Conservation (phyloP, 164 flowering plant genomes). For the Dillenia turbinata region DNA sequence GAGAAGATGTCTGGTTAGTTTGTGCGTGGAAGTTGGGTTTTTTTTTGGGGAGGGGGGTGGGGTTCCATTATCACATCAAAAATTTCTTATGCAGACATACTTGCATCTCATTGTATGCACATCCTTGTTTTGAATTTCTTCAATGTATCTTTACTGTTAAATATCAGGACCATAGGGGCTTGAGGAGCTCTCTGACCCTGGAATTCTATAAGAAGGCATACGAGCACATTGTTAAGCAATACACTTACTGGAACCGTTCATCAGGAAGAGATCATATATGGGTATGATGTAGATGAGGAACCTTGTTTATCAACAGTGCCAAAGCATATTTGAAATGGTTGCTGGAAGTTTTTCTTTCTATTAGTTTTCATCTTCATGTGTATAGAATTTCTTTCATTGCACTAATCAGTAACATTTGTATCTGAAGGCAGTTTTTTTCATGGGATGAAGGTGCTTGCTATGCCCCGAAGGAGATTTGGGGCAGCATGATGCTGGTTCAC, state of each 20-base stretch:
- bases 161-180: slow-evolving; percentile 65
- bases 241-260: slow-evolving; percentile 88
- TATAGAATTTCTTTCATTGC: no score
- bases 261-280: slow-evolving; percentile 96
- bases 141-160: neutral
- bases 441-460: slow-evolving; percentile 99
- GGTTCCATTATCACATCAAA: neutral
- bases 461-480: slow-evolving; percentile 99
- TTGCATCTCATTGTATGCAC: neutral
- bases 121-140: no score
- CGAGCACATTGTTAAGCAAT: slow-evolving; percentile 57
- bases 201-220: slow-evolving; percentile 81
- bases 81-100: neutral
- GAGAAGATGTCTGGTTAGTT: no score
- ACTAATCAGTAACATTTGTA: slow-evolving; percentile 7
- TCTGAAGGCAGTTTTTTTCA: slow-evolving; percentile 83
- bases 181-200: slow-evolving; percentile 82
- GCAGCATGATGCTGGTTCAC: slow-evolving; percentile 98
- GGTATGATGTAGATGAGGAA: slow-evolving; percentile 46
- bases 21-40: no score
- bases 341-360: no score
- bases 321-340: neutral
- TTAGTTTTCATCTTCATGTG: no score
- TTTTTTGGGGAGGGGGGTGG: no score
- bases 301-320: slow-evolving; percentile 4